A percentile compares a stretch with the other conserved stretches of the same genome.
These are phyloP conservation scores for Neurospora tetrasperma DNA, from an alignment of 495 filamentous ascomycete genomes.

Conservation along the genomic window DNA sequence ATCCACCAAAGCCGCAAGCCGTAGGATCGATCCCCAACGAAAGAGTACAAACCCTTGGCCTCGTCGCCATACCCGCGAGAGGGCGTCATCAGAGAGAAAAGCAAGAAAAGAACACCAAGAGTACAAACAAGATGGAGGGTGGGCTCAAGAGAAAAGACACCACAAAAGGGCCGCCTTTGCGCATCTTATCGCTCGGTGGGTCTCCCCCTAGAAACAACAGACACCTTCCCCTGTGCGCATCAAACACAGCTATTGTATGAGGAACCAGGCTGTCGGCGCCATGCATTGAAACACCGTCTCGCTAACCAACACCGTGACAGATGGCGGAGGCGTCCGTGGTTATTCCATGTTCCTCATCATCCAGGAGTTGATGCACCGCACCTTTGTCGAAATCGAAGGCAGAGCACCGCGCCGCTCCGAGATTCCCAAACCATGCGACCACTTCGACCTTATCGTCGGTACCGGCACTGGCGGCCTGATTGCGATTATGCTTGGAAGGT, in stretches of 20 bases:
- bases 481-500: constrained; percentile 87
- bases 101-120: neutral
- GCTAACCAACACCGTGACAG: constrained; percentile 31
- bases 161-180: constrained; percentile 83
- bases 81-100: neutral
- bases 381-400: constrained; percentile 77
- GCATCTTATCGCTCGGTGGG: constrained; percentile 84
- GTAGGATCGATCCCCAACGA: neutral
- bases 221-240: neutral
- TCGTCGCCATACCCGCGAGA: neutral
- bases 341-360: constrained; percentile 96
- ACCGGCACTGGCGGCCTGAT: constrained; percentile 94
- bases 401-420: constrained; percentile 73
- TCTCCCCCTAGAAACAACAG: constrained; percentile 7
- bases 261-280: neutral
- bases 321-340: constrained; percentile 92
- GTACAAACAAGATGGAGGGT: constrained; percentile 13
- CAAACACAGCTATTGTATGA: neutral
- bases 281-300: neutral
- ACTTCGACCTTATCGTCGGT: constrained; percentile 93
- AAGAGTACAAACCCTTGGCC: neutral
- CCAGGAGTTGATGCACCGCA: constrained; percentile 91
- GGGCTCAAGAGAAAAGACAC: constrained; percentile 67
- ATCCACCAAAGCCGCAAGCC: neutral
- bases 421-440: constrained; percentile 94